phyloP scores from a whole-genome alignment of 73 alveolate species.

The Paramecium sonneborni region DNA sequence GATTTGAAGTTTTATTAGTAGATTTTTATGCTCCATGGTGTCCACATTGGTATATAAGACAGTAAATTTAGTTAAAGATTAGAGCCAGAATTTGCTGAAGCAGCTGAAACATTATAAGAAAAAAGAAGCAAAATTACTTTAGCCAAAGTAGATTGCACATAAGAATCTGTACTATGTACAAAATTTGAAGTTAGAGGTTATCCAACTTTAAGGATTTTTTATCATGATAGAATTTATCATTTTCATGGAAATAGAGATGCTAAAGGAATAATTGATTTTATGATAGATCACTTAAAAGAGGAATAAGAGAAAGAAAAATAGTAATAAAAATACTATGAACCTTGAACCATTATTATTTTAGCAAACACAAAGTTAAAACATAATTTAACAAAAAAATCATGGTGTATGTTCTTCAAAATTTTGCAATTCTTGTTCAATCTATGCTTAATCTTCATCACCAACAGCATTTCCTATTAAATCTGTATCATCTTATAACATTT shows the following conservation, averaged over 20 bases:
- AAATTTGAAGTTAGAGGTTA: constrained; percentile 10
- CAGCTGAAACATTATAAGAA: not conserved
- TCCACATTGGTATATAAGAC: constrained; percentile 36
- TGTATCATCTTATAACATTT: not conserved
- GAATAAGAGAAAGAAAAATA: not conserved
- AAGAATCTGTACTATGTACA: not conserved
- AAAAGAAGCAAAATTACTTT: not conserved
- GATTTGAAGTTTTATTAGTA: constrained; percentile 47
- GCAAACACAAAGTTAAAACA: not conserved
- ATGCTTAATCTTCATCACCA: constrained; percentile 49
- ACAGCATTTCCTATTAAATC: constrained; percentile 43
- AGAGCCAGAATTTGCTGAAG: constrained; percentile 39
- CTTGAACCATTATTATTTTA: not conserved
- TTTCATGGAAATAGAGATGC: not conserved
- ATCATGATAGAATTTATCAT: constrained; percentile 43
- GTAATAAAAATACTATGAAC: not conserved
- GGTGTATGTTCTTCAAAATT: constrained; percentile 1
- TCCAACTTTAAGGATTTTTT: constrained; percentile 40
- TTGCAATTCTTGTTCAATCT: not conserved
- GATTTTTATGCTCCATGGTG: constrained; percentile 48
- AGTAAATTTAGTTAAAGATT: not conserved
- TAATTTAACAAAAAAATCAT: not conserved
- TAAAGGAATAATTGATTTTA: not conserved
- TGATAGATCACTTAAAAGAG: not conserved
- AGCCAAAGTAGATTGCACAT: constrained; percentile 42